phyloP scores from a whole-genome alignment of 2,329 filamentous ascomycete species.

The Microsporum canis region DNA sequence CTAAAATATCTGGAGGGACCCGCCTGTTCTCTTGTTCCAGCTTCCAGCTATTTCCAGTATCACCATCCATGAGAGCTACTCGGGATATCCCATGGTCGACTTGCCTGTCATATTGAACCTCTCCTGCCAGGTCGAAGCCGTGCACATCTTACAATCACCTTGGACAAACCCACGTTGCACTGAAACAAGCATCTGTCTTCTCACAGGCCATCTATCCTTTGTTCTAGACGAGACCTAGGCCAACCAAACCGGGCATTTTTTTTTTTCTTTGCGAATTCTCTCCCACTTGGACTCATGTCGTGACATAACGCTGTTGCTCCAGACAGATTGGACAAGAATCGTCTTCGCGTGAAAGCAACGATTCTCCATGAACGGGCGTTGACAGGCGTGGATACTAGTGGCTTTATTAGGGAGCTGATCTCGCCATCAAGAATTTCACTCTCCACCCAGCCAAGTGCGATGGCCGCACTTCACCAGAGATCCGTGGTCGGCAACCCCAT shows the following conservation, averaged over 20 bases:
- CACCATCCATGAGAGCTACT: neutral
- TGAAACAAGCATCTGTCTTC: neutral
- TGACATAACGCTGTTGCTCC: neutral
- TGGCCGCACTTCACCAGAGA: neutral
- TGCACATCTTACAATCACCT: neutral
- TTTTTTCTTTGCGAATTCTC: no score
- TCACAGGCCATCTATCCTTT: neutral
- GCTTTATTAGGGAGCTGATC: neutral
- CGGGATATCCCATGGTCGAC: neutral
- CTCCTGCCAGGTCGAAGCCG: neutral
- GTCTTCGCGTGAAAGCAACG: neutral
- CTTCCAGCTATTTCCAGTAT: neutral
- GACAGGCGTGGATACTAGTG: neutral
- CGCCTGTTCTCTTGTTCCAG: neutral
- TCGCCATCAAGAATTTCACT: neutral
- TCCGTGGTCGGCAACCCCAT: no score
- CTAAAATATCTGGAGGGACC: neutral
- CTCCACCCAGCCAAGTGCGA: neutral
- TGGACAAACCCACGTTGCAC: neutral
- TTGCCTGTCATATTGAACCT: neutral
- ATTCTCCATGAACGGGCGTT: neutral
- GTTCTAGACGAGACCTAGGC: neutral
- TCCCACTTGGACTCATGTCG: neutral
- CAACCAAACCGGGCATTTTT: neutral
- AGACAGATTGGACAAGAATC: neutral